Evolutionary conservation across 1,284 basidiomycete species (phyloP).

Genomic region (Ustilago tritici): DNA sequence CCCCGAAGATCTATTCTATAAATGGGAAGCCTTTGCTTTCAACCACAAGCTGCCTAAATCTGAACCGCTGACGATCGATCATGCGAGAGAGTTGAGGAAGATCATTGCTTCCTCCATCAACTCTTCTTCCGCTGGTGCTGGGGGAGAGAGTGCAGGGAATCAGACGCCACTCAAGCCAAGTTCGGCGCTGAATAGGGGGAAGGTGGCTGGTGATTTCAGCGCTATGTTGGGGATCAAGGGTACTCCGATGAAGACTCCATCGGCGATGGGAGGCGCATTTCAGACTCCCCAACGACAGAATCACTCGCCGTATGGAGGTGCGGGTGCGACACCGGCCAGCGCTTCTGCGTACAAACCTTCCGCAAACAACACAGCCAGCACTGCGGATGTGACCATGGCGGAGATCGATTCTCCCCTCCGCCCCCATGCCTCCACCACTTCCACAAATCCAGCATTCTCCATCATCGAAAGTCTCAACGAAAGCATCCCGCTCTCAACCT

Average conservation of each 20-base stretch:
- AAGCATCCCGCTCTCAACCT: slow-evolving; percentile 35
- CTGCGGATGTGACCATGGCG: slow-evolving; percentile 27
- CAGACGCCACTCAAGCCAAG: slow-evolving; percentile 42
- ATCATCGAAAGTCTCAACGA: slow-evolving; percentile 61
- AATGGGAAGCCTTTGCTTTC: slow-evolving; percentile 59
- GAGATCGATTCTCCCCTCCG: slow-evolving; percentile 44
- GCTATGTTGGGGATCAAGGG: slow-evolving; percentile 37
- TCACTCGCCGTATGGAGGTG: slow-evolving; percentile 27
- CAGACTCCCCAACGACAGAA: slow-evolving; percentile 26
- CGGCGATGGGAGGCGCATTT: slow-evolving; percentile 12
- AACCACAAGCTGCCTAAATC: slow-evolving; percentile 42
- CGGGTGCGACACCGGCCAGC: slow-evolving; percentile 27
- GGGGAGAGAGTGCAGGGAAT: background rate
- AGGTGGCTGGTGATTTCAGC: slow-evolving; percentile 26
- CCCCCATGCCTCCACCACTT: background rate
- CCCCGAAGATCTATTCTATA: slow-evolving; percentile 59
- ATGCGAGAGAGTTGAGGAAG: slow-evolving; percentile 49
- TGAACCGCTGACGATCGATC: slow-evolving; percentile 39
- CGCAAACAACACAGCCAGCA: background rate
- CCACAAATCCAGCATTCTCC: slow-evolving; percentile 5
- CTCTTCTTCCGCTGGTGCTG: background rate
- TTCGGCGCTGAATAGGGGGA: slow-evolving; percentile 32
- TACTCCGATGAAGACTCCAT: slow-evolving; percentile 22
- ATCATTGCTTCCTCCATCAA: slow-evolving; percentile 46
- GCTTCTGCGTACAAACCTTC: slow-evolving; percentile 39